phyloP scores from a whole-genome alignment of 2,329 filamentous ascomycete genomes.

The Calonectria montana region DNA sequence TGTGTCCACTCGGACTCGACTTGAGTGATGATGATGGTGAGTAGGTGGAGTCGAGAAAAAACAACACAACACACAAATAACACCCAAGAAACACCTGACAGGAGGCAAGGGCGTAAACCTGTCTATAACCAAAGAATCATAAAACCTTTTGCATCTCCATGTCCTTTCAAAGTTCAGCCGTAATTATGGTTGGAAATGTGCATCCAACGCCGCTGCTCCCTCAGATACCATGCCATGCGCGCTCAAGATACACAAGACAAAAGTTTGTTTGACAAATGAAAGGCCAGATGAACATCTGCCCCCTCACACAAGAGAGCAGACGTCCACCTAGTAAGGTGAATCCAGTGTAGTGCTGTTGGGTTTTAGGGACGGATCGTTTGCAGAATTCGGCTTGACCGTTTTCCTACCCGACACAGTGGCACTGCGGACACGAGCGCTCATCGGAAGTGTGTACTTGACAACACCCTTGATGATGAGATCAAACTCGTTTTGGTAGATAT shows the following conservation, averaged over 20 bases:
- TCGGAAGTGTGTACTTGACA: slow-evolving; percentile 80
- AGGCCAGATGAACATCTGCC: slow-evolving; percentile 35
- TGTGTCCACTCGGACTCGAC: background rate
- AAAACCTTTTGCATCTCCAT: slow-evolving; percentile 39
- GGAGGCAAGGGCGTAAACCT: slow-evolving; percentile 31
- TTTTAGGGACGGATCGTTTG: slow-evolving; percentile 70
- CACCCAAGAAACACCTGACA: slow-evolving; percentile 45
- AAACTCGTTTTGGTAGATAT: slow-evolving; percentile 90
- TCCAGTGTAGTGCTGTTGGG: slow-evolving; percentile 77
- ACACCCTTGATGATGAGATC: slow-evolving; percentile 93
- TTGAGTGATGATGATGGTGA: slow-evolving; percentile 3
- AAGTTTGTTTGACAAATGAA: slow-evolving; percentile 38
- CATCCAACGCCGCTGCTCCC: slow-evolving; percentile 50
- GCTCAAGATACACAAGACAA: slow-evolving; percentile 48
- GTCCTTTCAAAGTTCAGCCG: slow-evolving; percentile 44
- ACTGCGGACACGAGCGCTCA: slow-evolving; percentile 70
- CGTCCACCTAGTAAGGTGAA: slow-evolving; percentile 31
- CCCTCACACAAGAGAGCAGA: slow-evolving; percentile 16
- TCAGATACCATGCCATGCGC: slow-evolving; percentile 50
- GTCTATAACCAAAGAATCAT: slow-evolving; percentile 44
- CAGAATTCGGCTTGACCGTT: slow-evolving; percentile 71
- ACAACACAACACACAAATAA: slow-evolving; percentile 26
- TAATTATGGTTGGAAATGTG: slow-evolving; percentile 44
- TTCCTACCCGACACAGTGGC: slow-evolving; percentile 70
- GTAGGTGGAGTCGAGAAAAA: slow-evolving; percentile 9